Base-by-base conservation (phyloP, 2,329 filamentous ascomycete species). In the Stemphylium vesicarium region DNA sequence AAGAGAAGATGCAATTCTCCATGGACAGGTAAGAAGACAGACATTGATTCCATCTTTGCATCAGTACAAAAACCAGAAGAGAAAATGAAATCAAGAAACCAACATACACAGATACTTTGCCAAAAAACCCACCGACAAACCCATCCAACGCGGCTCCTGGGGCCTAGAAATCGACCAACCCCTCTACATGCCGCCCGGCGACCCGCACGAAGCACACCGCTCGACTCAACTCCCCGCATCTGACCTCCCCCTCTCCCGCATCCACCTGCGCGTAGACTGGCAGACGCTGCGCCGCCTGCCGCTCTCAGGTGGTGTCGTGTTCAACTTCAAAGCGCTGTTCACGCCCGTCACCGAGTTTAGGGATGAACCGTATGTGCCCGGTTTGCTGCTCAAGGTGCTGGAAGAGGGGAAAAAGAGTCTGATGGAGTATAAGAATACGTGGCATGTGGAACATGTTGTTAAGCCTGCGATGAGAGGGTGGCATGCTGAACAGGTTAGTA, bases 261-360 rank as follows among this genome's bases (percentile, higher is more conserved):
- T 90, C 59, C 79, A 88, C 57, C 78, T 96, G 1, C 84, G 92
- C 4, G 91, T 95, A 1, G 92, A 96, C 73, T 96, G 91, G 90
- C 92, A 96, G 75, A 96, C 92, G 0, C 78, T 96, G 4, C 85
- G 92, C 1, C 85, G 92, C 2, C 77, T 96, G 0, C 91, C 92
- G 0, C 79, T 96, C 0, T 92, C 88, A 0, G 90, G 85, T 0
- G 88, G 84, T 0, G 79, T 96, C 1, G 84, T 92, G 0, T 96
- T 96, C 79, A 96, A 95, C 73, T 96, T 94, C 83, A 96, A 94
- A 70, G 91, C 89, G 0, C 75, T 95, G 0, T 96, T 96, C 75
- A 95, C 91, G 0, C 89, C 89, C 0, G 72, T 96, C 0, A 71
- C 81, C 0, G 85, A 89, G 59, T 86, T 96, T 53, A 79, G 84